A percentile compares a stretch with the other conserved stretches of the same genome.
Evolutionary conservation across 345 rosid species (phyloP).

Genomic region (Acer campestre): DNA sequence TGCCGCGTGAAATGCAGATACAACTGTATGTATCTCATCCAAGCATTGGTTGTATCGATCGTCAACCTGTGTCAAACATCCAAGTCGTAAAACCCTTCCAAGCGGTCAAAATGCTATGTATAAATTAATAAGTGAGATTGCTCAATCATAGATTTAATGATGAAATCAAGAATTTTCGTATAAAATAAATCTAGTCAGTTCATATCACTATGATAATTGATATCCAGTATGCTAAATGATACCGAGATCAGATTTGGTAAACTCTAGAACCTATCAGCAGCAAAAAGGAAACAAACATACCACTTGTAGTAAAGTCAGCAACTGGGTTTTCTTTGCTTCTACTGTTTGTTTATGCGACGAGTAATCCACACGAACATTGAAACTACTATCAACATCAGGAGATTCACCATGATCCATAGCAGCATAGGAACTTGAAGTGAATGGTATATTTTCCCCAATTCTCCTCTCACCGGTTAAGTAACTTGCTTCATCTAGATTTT

Average conservation of each 20-base stretch:
- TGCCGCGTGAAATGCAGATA: constrained; percentile 95
- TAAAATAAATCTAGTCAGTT: not conserved
- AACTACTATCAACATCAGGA: constrained; percentile 28
- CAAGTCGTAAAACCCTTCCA: not conserved
- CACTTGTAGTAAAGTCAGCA: constrained; percentile 72
- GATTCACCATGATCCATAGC: constrained; percentile 29
- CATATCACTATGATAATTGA: not conserved
- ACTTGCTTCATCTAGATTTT: constrained; percentile 45
- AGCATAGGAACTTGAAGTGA: constrained; percentile 25
- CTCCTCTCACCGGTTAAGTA: constrained; percentile 33
- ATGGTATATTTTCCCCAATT: constrained; percentile 23
- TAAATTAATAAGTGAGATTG: not conserved
- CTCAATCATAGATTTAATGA: not conserved
- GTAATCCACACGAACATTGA: constrained; percentile 32
- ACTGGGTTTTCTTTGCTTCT: constrained; percentile 63
- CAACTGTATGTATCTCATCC: constrained; percentile 88
- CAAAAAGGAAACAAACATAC: constrained; percentile 42
- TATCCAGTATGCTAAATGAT: not conserved
- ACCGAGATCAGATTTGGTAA: not conserved
- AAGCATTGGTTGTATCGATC: constrained; percentile 76
- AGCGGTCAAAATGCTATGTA: constrained; percentile 1
- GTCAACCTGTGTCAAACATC: constrained; percentile 62
- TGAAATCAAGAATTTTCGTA: not conserved
- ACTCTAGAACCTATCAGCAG: not conserved
- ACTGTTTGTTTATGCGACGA: constrained; percentile 29